Conservation (phyloP, 768 basidiomycete species). For the Floccularia luteovirens region DNA sequence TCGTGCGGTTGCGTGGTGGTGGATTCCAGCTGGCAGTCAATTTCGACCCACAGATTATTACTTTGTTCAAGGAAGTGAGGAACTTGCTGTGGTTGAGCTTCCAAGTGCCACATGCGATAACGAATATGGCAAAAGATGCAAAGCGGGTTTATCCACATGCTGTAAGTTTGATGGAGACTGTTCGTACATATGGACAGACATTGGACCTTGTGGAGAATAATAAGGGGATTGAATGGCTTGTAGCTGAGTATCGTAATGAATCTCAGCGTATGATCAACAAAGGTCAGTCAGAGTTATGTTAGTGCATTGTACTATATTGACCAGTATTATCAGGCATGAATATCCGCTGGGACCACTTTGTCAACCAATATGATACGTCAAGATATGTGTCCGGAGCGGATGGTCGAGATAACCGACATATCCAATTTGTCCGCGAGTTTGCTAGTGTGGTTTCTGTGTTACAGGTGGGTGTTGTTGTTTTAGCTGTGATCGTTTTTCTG, state of each 20-base stretch:
- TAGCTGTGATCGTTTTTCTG: not conserved
- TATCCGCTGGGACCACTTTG: conserved; percentile 95
- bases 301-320: not conserved
- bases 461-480: conserved; percentile 43
- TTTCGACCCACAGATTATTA: conserved; percentile 98
- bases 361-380: conserved; percentile 85
- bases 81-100: conserved; percentile 95
- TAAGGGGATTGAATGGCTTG: conserved; percentile 87
- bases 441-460: conserved; percentile 88
- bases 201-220: conserved; percentile 86
- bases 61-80: conserved; percentile 96
- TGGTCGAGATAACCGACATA: conserved; percentile 78
- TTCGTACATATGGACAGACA: conserved; percentile 96
- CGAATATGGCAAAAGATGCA: conserved; percentile 97
- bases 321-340: conserved; percentile 67
- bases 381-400: conserved; percentile 71
- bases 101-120: conserved; percentile 89
- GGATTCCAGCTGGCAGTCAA: conserved; percentile 89
- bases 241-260: conserved; percentile 91
- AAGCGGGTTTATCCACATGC: conserved; percentile 98
- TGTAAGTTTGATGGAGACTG: conserved; percentile 97
- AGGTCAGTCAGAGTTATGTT: conserved; percentile 39
- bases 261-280: conserved; percentile 88
- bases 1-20: conserved; percentile 62
- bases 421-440: conserved; percentile 92